These are phyloP conservation scores for Torulaspora quercuum DNA, from an alignment of 805 yeast species.

Conservation along the genomic window DNA sequence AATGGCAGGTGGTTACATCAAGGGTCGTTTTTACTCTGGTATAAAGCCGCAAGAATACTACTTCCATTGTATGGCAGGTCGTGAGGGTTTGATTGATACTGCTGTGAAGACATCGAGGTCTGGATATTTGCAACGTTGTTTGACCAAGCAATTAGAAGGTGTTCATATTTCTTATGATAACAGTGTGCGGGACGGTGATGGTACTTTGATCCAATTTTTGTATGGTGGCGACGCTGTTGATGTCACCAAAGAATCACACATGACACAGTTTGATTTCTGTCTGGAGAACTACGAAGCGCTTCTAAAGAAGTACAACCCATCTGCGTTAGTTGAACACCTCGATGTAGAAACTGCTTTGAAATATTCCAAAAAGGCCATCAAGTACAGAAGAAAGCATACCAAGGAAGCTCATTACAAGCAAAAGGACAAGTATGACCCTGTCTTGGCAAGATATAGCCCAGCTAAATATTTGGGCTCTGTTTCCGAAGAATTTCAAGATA, in stretches of 20 bases:
- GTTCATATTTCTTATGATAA: slow-evolving; percentile 92
- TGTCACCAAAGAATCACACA: slow-evolving; percentile 89
- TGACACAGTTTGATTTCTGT: slow-evolving; percentile 92
- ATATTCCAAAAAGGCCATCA: slow-evolving; percentile 79
- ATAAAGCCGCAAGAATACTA: slow-evolving; percentile 97
- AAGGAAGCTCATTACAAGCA: slow-evolving; percentile 62
- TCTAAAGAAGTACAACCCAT: slow-evolving; percentile 81
- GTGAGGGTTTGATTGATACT: slow-evolving; percentile 99
- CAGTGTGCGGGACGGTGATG: slow-evolving; percentile 93
- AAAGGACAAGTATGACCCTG: slow-evolving; percentile 75
- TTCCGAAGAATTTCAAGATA: slow-evolving; percentile 80
- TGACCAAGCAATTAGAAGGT: slow-evolving; percentile 97
- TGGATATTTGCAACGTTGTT: slow-evolving; percentile 97
- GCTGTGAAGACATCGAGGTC: slow-evolving; percentile 98
- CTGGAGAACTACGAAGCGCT: slow-evolving; percentile 84
- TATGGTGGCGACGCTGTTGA: slow-evolving; percentile 98
- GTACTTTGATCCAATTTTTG: slow-evolving; percentile 86
- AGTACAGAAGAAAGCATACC: slow-evolving; percentile 61
- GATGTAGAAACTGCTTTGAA: slow-evolving; percentile 80
- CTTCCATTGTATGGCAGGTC: slow-evolving; percentile 99
- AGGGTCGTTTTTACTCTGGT: slow-evolving; percentile 96
- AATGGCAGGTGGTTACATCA: slow-evolving; percentile 96
- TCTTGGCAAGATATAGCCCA: slow-evolving; percentile 80
- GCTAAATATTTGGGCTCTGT: slow-evolving; percentile 89
- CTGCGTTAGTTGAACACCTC: slow-evolving; percentile 62